Conservation (phyloP, 208 protist genomes). For the Crithidia acanthocephali region DNA sequence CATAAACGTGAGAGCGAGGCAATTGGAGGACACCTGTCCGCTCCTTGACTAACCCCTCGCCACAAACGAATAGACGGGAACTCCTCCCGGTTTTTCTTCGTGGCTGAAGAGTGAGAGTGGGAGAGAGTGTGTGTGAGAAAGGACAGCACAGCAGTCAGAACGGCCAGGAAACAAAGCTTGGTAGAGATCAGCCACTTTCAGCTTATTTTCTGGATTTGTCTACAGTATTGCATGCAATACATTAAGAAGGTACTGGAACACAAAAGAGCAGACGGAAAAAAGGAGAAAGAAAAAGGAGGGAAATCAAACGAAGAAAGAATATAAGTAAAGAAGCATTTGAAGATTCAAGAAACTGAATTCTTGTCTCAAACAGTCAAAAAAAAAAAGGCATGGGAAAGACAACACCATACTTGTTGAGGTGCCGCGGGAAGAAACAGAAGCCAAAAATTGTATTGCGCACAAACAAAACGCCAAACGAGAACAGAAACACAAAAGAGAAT, state of each 20-base stretch:
- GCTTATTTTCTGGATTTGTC: not conserved
- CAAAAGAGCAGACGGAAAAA: constrained; percentile 12
- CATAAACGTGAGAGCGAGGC: not conserved
- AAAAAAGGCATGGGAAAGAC: not conserved
- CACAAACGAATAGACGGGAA: not conserved
- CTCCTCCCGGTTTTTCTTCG: no score
- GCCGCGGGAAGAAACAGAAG: not conserved
- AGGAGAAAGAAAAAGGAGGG: constrained; percentile 1
- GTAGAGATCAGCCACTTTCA: no score
- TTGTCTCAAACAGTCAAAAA: not conserved
- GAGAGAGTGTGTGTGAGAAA: not conserved
- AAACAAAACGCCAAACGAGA: no score
- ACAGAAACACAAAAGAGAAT: no score
- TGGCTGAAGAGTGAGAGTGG: no score
- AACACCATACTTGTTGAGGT: not conserved
- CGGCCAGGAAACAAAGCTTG: not conserved
- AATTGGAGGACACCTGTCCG: not conserved
- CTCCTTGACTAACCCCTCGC: not conserved
- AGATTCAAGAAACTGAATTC: not conserved
- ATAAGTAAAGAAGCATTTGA: not conserved
- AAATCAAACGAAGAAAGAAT: constrained; percentile 8
- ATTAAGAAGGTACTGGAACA: not conserved
- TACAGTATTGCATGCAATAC: not conserved
- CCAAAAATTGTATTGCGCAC: not conserved
- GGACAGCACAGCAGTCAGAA: not conserved